Base-by-base conservation (phyloP, 257 asterid genomes). In the Leonotis leonurus region DNA sequence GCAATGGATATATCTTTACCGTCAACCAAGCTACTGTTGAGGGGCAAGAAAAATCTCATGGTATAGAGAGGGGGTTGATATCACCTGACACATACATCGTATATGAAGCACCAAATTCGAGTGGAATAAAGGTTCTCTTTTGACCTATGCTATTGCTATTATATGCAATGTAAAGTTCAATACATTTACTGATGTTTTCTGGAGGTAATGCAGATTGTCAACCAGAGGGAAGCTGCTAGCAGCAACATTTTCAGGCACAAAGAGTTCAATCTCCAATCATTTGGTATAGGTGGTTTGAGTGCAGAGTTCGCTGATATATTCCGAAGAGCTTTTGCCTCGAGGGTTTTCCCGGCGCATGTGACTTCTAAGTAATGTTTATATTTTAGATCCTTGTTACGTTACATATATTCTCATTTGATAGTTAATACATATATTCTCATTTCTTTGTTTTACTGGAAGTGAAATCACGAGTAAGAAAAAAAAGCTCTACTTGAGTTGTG, bases 261-360 rank as follows among this genome's bases (percentile, higher is more conserved):
- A 77, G 99, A 89, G 78, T 93, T 93, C 80, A 89, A 93, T 70
- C 96, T 89, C 58, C 79, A 89, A 37, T 81, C 95, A 20, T 81
- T 89, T 48, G 99, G 99, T 43, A 89, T 93, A 46, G 99, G 99
- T 70, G 99, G 99, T 65, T 79, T 93, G 78, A 74, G 97, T 79
- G 97, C 83, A 55, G 97, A 93, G 78, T 93, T 93, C 77, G 95
- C 91, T 48, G 99, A 89, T 71, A 93, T 93, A 73, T 93, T 93
- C 68, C 85, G 99, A 76, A 87, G 99, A 82, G 99, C 99, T 78
- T 93, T 93, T 78, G 99, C 99, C 24, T 93, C 97, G 6, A 84
- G 99, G 71, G 99, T 93, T 73, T 93, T 87, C 78, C 99, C 99
- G 72, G 64, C 97, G 3, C 97, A 89, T 43, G 99, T 93, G 72